Evolutionary conservation across 106 monocot genomes (phyloP).

Genomic region (Amphibolis antarctica): DNA sequence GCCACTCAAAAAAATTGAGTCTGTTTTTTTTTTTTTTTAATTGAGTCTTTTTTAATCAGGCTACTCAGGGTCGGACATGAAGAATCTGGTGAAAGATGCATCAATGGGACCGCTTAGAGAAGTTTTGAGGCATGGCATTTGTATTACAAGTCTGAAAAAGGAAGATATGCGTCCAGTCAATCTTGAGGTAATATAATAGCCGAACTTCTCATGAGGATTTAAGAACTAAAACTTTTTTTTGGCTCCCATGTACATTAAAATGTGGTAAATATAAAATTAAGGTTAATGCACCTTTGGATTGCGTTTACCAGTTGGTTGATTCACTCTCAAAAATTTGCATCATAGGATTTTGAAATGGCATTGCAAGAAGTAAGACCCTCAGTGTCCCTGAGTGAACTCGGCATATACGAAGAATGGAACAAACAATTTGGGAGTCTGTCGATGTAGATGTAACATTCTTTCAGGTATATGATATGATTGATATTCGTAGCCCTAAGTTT

Average conservation of each 20-base stretch:
- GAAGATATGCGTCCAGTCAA: conserved; percentile 77
- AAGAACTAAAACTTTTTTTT: too few species aligned
- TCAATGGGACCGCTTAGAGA: conserved; percentile 96
- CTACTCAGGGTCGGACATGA: conserved; percentile 96
- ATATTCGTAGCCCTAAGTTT: not conserved
- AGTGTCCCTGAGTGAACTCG: conserved; percentile 59
- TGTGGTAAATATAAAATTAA: too few species aligned
- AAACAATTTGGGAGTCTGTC: conserved; percentile 89
- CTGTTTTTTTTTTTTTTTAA: too few species aligned
- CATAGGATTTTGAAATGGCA: conserved; percentile 75
- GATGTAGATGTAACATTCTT: conserved; percentile 32
- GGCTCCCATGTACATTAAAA: too few species aligned
- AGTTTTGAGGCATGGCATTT: conserved; percentile 57
- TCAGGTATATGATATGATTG: not conserved
- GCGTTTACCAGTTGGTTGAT: too few species aligned
- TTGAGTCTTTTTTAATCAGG: conserved; percentile 26
- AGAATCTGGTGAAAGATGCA: conserved; percentile 98
- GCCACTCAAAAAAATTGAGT: too few species aligned
- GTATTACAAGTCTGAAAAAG: conserved; percentile 66
- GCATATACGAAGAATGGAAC: conserved; percentile 87
- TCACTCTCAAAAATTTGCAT: not conserved
- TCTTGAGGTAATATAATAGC: conserved; percentile 30
- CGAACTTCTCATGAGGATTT: not conserved
- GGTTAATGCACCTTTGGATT: too few species aligned
- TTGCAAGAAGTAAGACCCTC: conserved; percentile 85